Percentiles rank a stretch among this genome's conserved stretches.
Conservation (phyloP, 768 basidiomycete species). For the Boletus reticuloceps region DNA sequence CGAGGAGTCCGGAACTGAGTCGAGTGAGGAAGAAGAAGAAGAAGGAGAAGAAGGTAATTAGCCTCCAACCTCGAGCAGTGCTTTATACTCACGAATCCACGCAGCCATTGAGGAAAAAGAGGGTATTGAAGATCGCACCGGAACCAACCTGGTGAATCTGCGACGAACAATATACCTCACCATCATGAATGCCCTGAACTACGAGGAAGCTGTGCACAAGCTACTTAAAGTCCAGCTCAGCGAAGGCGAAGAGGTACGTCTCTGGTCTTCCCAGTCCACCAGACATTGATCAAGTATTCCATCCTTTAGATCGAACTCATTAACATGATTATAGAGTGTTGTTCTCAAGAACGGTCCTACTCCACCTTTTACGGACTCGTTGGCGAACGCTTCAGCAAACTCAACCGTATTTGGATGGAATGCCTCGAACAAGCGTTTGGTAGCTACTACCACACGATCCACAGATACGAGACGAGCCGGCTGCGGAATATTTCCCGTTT, state of each 20-base stretch:
- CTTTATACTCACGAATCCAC: constrained; percentile 9
- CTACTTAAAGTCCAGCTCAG: constrained; percentile 87
- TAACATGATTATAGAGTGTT: constrained; percentile 99
- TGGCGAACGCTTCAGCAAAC: constrained; percentile 94
- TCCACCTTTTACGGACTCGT: constrained; percentile 96
- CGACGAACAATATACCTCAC: constrained; percentile 94
- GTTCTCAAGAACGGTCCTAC: constrained; percentile 98
- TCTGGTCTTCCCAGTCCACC: background rate
- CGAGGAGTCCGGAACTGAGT: constrained; percentile 63
- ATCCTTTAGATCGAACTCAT: constrained; percentile 79
- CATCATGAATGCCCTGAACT: constrained; percentile 98
- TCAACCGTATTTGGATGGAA: constrained; percentile 94
- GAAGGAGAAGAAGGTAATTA: constrained; percentile 37
- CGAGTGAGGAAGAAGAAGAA: constrained; percentile 64
- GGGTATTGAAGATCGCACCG: constrained; percentile 92
- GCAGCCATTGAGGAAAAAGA: constrained; percentile 73
- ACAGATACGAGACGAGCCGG: constrained; percentile 98
- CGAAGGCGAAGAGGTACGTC: constrained; percentile 88
- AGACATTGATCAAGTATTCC: background rate
- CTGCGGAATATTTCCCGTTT: constrained; percentile 96
- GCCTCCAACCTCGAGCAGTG: constrained; percentile 22
- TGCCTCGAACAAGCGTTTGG: constrained; percentile 82
- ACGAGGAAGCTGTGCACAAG: constrained; percentile 99
- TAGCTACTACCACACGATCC: constrained; percentile 93
- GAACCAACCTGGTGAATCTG: constrained; percentile 93